These are phyloP conservation scores for Senna tora DNA, from an alignment of 306 rosid genomes.

Conservation along the genomic window DNA sequence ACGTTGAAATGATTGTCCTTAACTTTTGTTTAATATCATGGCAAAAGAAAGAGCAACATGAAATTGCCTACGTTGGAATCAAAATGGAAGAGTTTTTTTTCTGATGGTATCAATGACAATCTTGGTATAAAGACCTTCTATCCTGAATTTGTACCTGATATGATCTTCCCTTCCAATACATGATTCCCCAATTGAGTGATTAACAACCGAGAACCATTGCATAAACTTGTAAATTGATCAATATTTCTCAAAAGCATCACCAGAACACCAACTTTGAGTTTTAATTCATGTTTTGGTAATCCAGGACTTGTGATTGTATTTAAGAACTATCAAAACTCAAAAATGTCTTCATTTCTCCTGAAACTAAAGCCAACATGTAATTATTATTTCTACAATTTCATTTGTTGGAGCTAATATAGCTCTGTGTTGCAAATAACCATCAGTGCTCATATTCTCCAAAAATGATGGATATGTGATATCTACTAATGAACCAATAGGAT, in stretches of 20 bases:
- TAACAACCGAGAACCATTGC: neutral
- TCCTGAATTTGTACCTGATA: neutral
- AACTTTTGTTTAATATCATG: too few species aligned
- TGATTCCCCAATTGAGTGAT: neutral
- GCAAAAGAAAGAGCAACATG: neutral
- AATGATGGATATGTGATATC: neutral
- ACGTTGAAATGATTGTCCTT: too few species aligned
- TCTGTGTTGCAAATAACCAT: neutral
- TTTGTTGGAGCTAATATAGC: neutral
- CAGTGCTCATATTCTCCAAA: neutral
- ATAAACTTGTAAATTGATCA: too few species aligned
- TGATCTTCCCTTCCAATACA: neutral
- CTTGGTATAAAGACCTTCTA: too few species aligned
- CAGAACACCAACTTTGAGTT: neutral
- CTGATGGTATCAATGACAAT: neutral
- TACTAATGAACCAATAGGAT: neutral
- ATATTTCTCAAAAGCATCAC: neutral
- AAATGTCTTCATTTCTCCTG: neutral
- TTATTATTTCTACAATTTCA: too few species aligned
- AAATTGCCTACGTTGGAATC: neutral
- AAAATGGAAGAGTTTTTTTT: neutral
- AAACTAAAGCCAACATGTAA: too few species aligned
- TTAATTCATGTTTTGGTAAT: neutral
- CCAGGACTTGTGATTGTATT: too few species aligned
- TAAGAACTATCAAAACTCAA: neutral